Evolutionary conservation across 148 eudicot genomes (phyloP), one percentile per base, ranked within the genome.

Genomic region (Cornus kousa): DNA sequence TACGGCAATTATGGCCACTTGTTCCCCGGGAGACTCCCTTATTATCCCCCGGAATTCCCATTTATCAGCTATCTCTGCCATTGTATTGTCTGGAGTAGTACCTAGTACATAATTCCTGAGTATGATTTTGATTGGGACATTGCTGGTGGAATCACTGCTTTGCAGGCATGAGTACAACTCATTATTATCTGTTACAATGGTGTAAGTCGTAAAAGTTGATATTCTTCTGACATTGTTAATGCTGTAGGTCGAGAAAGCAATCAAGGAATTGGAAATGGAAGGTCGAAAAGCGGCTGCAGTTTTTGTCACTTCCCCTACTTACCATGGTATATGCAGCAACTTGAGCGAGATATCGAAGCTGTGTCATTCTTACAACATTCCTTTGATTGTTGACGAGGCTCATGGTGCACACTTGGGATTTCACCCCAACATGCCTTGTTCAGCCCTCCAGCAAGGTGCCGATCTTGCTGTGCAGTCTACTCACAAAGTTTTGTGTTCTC

Each of bases 371-470:
- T 75, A 48, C 32, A 78, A 72, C 67, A 83, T 93, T 59, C 94
- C 97, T 62, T 40, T 91, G 22, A 91, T 93, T 66, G 91, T 89
- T 13, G 97, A 93, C 43, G 97, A 93, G 83, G 97, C 97, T 80
- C 94, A 93, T 70, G 97, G 97, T 24, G 96, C 95, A 23, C 98
- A 93, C 77, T 88, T 93, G 37, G 92, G 92, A 60, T 90, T 93
- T 83, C 98, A 93, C 82, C 83, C 81, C 14, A 46, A 76, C 33
- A 82, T 93, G 31, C 98, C 98, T 35, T 23, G 23, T 40, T 83
- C 98, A 66, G 90, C 98, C 65, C 91, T 93, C 59, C 73, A 80
- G 39, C 96, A 93, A 87, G 95, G 94, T 8, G 97, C 91, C 57
- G 94, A 93, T 84, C 70, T 93, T 28, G 83, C 80, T n/a, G 86